Base-by-base conservation (phyloP, 768 basidiomycete species). In the Lactarius hengduanensis region DNA sequence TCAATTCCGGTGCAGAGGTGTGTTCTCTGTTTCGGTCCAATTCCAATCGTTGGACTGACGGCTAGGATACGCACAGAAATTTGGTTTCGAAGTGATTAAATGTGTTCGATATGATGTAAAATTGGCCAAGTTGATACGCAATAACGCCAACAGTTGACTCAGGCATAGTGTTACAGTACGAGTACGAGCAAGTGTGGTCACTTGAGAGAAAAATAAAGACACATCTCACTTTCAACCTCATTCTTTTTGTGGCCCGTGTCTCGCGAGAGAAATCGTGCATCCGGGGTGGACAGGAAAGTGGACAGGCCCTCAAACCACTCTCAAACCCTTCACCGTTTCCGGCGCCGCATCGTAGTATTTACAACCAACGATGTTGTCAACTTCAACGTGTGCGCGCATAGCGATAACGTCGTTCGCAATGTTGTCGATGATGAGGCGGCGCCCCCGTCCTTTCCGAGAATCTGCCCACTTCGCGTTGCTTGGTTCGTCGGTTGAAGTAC, bases 301-400 rank as follows among this genome's bases (percentile, higher is more conserved):
- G 36, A 38, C 36, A 13, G 11, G 13, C 36, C 36, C 36, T 38
- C 36, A 38, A 38, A 30, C 30, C n/a, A n/a, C n/a, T n/a, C n/a
- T n/a, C n/a, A n/a, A 26, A 1, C 30, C 38, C 15, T 3, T 40
- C 38, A 1, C 15, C 15, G 13, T 4, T 40, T 40, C 38, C 38
- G 13, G 15, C 38, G 13, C 15, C 15, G 38, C 38, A 5, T 10
- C 38, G 38, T 15, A 10, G 38, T 40, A 40, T n/a, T 74, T 72
- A 70, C 82, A 80, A 26, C 79, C 76, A n/a, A 87, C 84, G 18
- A 79, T 77, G 2, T 73, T 75, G 72, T 88, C 88, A 13, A 87
- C 81, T 75, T 89, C 87, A 57, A 89, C 85, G 72, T 85, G 86
- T n/a, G 87, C 86, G 20, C 85, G 83, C 81, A 87, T 87, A 16